Evolutionary conservation across 768 basidiomycete species (phyloP).

Genomic region (Tephrocybe sp.): DNA sequence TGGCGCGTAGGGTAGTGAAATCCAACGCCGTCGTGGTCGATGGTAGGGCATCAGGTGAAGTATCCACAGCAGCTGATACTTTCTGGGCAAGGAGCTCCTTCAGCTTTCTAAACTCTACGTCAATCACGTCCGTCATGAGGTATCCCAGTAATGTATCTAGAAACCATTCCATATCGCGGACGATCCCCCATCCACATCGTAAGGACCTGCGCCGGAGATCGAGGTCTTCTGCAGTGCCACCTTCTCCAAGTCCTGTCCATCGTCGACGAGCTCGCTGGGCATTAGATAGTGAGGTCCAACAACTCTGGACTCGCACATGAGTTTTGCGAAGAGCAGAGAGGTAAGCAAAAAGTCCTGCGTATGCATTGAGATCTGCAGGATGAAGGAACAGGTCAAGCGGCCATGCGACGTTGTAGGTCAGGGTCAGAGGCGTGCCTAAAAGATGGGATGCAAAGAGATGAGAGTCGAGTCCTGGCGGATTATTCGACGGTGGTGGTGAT

Average conservation of each 20-base stretch:
- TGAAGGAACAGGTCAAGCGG: constrained; percentile 89
- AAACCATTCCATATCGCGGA: constrained; percentile 90
- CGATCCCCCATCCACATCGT: constrained; percentile 82
- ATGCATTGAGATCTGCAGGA: constrained; percentile 66
- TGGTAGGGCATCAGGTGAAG: constrained; percentile 7
- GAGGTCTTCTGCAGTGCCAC: constrained; percentile 73
- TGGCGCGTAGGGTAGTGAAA: constrained; percentile 80
- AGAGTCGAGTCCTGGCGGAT: constrained; percentile 30
- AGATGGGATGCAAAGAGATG: constrained; percentile 70
- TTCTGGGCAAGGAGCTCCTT: constrained; percentile 52
- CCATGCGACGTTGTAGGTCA: constrained; percentile 77
- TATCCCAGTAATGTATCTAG: constrained; percentile 80
- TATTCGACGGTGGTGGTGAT: constrained; percentile 39
- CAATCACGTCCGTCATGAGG: constrained; percentile 88
- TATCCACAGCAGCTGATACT: constrained; percentile 9
- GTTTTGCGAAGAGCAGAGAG: constrained; percentile 82
- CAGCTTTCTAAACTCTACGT: constrained; percentile 74
- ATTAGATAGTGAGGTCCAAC: constrained; percentile 85
- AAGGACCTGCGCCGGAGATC: constrained; percentile 62
- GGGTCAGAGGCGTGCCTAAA: constrained; percentile 71
- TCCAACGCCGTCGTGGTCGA: constrained; percentile 53
- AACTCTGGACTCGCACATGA: constrained; percentile 73
- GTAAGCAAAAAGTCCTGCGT: constrained; percentile 78
- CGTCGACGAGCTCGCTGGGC: constrained; percentile 78
- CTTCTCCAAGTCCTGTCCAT: constrained; percentile 87